Base-by-base conservation (phyloP, 345 rosid genomes). In the Lenwebbia sp. region DNA sequence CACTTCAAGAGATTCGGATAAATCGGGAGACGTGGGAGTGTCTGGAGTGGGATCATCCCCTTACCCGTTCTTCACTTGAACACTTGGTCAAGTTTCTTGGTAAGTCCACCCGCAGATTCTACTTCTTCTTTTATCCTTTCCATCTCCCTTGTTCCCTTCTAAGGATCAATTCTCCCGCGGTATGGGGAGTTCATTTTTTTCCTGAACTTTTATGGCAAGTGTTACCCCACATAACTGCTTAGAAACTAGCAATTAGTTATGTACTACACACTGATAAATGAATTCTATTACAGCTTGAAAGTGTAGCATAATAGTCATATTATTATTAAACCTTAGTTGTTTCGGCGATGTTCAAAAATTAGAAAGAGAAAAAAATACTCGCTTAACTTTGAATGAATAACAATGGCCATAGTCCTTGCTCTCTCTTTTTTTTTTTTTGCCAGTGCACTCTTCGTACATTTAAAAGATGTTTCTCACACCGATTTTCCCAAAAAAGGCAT, bases 41-140 rank as follows among this genome's bases (percentile, higher is more conserved):
- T 19, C 7, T 87, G 30, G 89, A 85, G 84, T 90, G 89, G 86
- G 87, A 83, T 37, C 84, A 76, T 88, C 86, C 82, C 17, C 22
- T 87, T 7, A 57, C 85, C 26, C 58, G 58, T 54, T 12, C 26
- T 47, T 81, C 52, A 5, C 85, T 88, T 28, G 49, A 37, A 41
- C 76, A 56, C 10, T 60, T 37, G 23, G 11, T 82, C 44, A 30
- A 65, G 76, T 65, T 65, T 65, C 76, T 65, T 30, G 76, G 76
- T 65, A 30, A 65, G 76, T 30, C 23, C 23, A 17, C 12, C 23
- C 12, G 19, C 76, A 3, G 0, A 30, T 65, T 65, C 17, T 30
- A 8, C 23, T 65, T 33, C 54, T 53, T 53, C 23, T 65, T 30
- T 30, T 65, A 65, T 33, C 12, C 44, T 65, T 33, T 30, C 44